Percentiles rank a stretch among this genome's conserved stretches.
phyloP scores from a whole-genome alignment of 176 grass and related monocot genomes.

The Melocanna baccifera region DNA sequence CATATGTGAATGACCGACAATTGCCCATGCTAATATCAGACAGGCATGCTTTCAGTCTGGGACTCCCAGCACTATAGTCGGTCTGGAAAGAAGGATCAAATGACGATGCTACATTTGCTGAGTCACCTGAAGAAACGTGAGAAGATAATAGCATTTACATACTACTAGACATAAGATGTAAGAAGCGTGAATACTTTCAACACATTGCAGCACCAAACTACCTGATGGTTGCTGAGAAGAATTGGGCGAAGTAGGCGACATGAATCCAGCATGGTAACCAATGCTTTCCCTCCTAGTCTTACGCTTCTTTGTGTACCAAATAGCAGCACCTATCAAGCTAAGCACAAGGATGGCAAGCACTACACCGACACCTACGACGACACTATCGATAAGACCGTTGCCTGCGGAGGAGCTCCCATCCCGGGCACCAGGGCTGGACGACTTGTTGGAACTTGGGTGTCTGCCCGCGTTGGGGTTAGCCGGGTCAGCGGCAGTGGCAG shows the following conservation, averaged over 20 bases:
- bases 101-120: constrained; percentile 27
- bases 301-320: constrained; percentile 56
- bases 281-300: constrained; percentile 25
- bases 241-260: constrained; percentile 50
- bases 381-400: neutral
- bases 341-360: constrained; percentile 40
- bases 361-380: constrained; percentile 31
- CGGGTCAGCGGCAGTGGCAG: constrained; percentile 40
- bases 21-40: constrained; percentile 66
- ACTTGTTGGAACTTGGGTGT: constrained; percentile 11
- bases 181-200: neutral
- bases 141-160: neutral
- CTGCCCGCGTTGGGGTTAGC: neutral
- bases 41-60: constrained; percentile 30
- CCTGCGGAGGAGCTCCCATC: neutral
- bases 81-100: constrained; percentile 47
- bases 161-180: neutral
- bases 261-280: constrained; percentile 63
- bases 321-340: constrained; percentile 40
- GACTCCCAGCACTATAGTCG: constrained; percentile 46
- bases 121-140: constrained; percentile 27
- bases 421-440: neutral
- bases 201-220: constrained; percentile 19
- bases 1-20: constrained; percentile 62
- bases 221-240: constrained; percentile 50